Evolutionary conservation across 345 rosid species (phyloP).

Genomic region (Noccaea caerulescens): DNA sequence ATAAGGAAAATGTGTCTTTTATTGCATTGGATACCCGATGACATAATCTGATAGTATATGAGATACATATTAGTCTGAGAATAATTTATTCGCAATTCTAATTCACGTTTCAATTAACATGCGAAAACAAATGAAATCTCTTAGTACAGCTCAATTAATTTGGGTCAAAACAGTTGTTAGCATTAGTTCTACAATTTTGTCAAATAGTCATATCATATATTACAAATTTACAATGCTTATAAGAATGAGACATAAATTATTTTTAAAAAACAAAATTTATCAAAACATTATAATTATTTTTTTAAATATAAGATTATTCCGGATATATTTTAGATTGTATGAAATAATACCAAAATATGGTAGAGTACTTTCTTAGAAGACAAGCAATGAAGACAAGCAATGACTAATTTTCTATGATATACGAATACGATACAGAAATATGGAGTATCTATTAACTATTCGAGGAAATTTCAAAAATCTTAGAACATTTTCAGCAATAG

Average conservation of each 20-base stretch:
- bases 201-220: neutral
- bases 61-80: neutral
- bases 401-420: too few relatives aligned
- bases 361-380: slow-evolving; percentile 20
- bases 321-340: neutral
- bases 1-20: too few relatives aligned
- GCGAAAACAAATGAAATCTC: neutral
- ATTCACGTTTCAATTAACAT: neutral
- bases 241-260: neutral
- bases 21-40: neutral
- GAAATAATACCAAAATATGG: slow-evolving; percentile 6
- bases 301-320: neutral
- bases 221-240: neutral
- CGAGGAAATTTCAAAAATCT: neutral
- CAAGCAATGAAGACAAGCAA: slow-evolving; percentile 35
- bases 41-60: neutral
- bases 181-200: slow-evolving; percentile 26
- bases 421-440: slow-evolving; percentile 3
- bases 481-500: too few relatives aligned
- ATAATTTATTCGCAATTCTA: slow-evolving; percentile 7
- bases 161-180: slow-evolving; percentile 20
- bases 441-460: neutral
- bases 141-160: neutral
- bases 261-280: too few relatives aligned
- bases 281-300: neutral